Evolutionary conservation across 805 yeast genomes (phyloP), one percentile per base, ranked within the genome.

Genomic region (Pichia exigua): DNA sequence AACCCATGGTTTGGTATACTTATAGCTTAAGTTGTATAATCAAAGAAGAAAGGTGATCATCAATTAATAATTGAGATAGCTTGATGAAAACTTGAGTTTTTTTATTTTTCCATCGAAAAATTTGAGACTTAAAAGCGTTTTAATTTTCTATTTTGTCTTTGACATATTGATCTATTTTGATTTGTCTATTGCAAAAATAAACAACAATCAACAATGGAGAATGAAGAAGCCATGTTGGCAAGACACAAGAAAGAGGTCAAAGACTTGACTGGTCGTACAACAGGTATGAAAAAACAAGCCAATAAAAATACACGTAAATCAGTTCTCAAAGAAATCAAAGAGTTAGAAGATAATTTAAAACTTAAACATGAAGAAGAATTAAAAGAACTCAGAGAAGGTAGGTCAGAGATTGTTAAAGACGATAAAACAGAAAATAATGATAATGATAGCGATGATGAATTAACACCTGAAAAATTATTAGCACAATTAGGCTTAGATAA

Each of bases 241-340:
- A 75, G 85, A 55, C 96, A 90, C 58, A 74, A 79, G 58, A 82
- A 82, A 61, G 95, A 89, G 65, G 66, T 65, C 50, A 76, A 81
- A 55, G 90, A 88, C 52, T 70, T 88, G 53, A 72, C 78, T 21
- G 84, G 86, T 11, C 75, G 78, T 30, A 73, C 81, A 30, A 88
- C 95, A 2, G 84, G 86, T 2, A 67, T 90, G 75, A 87, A 85
- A 69, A 87, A 87, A 60, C 92, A 84, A 66, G 91, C 92, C 2
- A 81, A 88, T 18, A 87, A 88, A 62, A 83, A 89, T 46, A 86
- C 83, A 47, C 78, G 85, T 59, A 86, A 85, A 65, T 81, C 79
- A 54, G 83, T 88, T 11, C 66, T 74, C 57, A 72, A 73, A 49
- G 78, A 79, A 60, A 83, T 91, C 58, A 72, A 72, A 41, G 78